Evolutionary conservation across 495 filamentous ascomycete species (phyloP).

Genomic region (Daldinia decipiens): DNA sequence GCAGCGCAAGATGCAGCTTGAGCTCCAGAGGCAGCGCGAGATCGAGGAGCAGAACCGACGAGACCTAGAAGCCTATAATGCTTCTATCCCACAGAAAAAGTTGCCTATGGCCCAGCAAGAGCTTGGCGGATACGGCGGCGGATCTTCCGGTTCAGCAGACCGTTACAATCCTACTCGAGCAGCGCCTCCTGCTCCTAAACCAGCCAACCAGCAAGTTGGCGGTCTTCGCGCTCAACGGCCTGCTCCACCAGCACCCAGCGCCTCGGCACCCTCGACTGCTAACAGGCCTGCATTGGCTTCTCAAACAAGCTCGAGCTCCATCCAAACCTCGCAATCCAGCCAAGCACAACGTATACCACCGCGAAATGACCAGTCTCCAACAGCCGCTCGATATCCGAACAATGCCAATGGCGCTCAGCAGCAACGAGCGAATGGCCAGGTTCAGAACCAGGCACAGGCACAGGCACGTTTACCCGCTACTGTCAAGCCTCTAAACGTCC

Average conservation of each 20-base stretch:
- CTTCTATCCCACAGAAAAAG: conserved; percentile 80
- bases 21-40: conserved; percentile 67
- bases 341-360: conserved; percentile 45
- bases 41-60: conserved; percentile 72
- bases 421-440: conserved; percentile 50
- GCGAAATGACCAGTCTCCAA: conserved; percentile 39
- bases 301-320: conserved; percentile 53
- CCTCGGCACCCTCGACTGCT: conserved; percentile 31
- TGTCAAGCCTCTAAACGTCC: conserved; percentile 91
- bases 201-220: conserved; percentile 56
- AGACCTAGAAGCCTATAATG: conserved; percentile 86
- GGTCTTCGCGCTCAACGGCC: conserved; percentile 64
- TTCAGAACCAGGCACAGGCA: conserved; percentile 58
- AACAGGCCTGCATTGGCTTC: conserved; percentile 54
- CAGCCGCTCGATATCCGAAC: conserved; percentile 53
- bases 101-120: conserved; percentile 87
- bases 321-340: conserved; percentile 30
- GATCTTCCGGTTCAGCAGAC: conserved; percentile 61
- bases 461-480: conserved; percentile 71
- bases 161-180: conserved; percentile 86
- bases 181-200: conserved; percentile 69
- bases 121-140: conserved; percentile 73
- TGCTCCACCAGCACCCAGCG: conserved; percentile 60
- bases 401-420: conserved; percentile 47
- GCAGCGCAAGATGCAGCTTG: conserved; percentile 55